A percentile compares a stretch with the other conserved stretches of the same genome.
phyloP scores from a whole-genome alignment of 2,329 filamentous ascomycete species.

The Aspergillus ustus region DNA sequence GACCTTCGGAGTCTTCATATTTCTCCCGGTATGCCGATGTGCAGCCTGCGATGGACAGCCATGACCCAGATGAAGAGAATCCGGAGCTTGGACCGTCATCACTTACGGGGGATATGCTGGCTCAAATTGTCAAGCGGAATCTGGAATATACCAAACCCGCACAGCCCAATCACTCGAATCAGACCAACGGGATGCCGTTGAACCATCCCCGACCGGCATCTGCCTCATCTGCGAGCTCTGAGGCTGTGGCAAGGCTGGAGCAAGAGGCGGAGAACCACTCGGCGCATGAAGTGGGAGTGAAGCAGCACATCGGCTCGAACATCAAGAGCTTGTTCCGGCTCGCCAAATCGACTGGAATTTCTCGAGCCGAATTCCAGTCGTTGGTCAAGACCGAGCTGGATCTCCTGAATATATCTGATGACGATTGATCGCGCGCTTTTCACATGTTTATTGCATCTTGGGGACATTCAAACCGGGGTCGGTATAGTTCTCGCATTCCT shows the following conservation, averaged over 20 bases:
- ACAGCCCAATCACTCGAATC: slow-evolving; percentile 30
- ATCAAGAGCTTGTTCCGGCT: slow-evolving; percentile 68
- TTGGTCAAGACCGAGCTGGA: slow-evolving; percentile 65
- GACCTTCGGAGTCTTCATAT: slow-evolving; percentile 60
- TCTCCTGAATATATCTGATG: slow-evolving; percentile 60
- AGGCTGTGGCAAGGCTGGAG: slow-evolving; percentile 60
- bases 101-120: slow-evolving; percentile 57
- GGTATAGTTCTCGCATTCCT: slow-evolving; percentile 20
- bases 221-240: slow-evolving; percentile 49
- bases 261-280: slow-evolving; percentile 56
- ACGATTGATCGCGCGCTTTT: slow-evolving; percentile 30
- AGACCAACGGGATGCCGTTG: slow-evolving; percentile 34
- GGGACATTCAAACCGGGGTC: slow-evolving; percentile 28
- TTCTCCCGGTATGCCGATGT: slow-evolving; percentile 66
- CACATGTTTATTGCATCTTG: slow-evolving; percentile 11
- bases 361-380: slow-evolving; percentile 62
- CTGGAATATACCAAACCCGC: slow-evolving; percentile 31
- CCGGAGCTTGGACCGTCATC: slow-evolving; percentile 55
- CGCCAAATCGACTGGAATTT: slow-evolving; percentile 62
- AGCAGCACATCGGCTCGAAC: slow-evolving; percentile 66
- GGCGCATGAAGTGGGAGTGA: slow-evolving; percentile 63
- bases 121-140: slow-evolving; percentile 45
- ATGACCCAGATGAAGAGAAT: slow-evolving; percentile 63
- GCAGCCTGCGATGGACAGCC: slow-evolving; percentile 66
- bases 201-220: slow-evolving; percentile 51